Conservation (phyloP, 768 basidiomycete species). For the Boletellus ananas region DNA sequence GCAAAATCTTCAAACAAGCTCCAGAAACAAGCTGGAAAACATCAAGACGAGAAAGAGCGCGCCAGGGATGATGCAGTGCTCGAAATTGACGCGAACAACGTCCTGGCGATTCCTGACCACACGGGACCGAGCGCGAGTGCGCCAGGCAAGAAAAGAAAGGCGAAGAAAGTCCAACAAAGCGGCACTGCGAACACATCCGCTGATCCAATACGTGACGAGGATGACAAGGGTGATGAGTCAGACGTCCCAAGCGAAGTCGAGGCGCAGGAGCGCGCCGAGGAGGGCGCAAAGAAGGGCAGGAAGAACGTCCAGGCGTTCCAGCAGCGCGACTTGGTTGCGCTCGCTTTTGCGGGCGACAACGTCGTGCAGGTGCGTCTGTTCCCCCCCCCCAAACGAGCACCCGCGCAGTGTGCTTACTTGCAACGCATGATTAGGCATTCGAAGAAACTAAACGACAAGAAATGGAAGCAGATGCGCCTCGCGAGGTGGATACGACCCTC, state of each 20-base stretch:
- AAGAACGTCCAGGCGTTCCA: conserved; percentile 64
- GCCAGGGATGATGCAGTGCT: conserved; percentile 72
- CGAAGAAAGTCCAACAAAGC: conserved; percentile 11
- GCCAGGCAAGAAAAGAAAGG: conserved; percentile 13
- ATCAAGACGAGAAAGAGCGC: conserved; percentile 52
- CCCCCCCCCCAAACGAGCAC: not conserved
- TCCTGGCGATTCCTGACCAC: conserved; percentile 18
- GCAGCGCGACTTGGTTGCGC: conserved; percentile 89
- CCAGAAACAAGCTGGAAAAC: conserved; percentile 59
- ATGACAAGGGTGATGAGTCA: conserved; percentile 34
- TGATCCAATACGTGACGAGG: not conserved
- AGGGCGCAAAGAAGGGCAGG: conserved; percentile 40
- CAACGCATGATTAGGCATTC: conserved; percentile 60
- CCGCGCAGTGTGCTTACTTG: not conserved
- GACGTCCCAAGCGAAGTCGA: conserved; percentile 67
- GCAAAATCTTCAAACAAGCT: conserved; percentile 74
- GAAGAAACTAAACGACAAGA: conserved; percentile 78
- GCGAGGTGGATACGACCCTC: conserved; percentile 82
- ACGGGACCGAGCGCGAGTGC: not conserved
- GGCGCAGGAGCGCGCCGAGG: conserved; percentile 53
- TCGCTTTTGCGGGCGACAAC: conserved; percentile 96
- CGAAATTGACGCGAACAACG: conserved; percentile 53
- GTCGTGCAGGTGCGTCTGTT: conserved; percentile 70
- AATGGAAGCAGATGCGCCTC: conserved; percentile 83
- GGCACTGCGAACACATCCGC: not conserved